Evolutionary conservation across 345 rosid genomes (phyloP), one percentile per base, ranked within the genome.

Genomic region (Boechera retrofracta): DNA sequence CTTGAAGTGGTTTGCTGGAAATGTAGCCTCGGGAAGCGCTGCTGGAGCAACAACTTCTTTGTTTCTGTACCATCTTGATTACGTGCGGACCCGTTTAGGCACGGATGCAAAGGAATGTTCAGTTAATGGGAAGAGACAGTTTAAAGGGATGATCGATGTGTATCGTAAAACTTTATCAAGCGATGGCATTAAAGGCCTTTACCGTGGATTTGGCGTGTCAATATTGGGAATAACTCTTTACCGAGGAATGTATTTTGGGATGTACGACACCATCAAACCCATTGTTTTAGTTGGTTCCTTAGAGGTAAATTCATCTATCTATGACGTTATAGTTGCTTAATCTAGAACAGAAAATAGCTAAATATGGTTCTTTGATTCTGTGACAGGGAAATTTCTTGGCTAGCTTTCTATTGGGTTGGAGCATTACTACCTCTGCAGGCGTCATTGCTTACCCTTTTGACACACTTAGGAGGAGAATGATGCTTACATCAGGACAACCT

Each of bases 11-110:
- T 92, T 95, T 84, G 83, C 88, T 42, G 94, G 97, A 29, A 95
- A 95, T 28, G 78, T 92, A 38, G 97, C 98, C 68, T 91, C 97
- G 3, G 99, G 98, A 45, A 92, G 99, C 83, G 99, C 99, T 56
- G 99, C 96, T 72, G 98, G 99, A 51, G 98, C 98, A 55, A 91
- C 91, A 24, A 91, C 93, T 48, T 89, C 97, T 0, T 65, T 89
- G 75, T 84, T 95, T 56, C 79, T 95, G 3, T 95, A 95, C 72
- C 99, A 95, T 85, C 80, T 95, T 69, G 99, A 92, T 81, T 95
- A 91, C 69, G 96, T 91, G 4, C 84, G 97, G 54, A 92, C 97
- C 0, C 87, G 98, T 28, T 86, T 92, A 52, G 99, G 88, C 11
- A 92, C 97, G 26, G 98, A 95, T 85, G 87, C 89, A 32, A 87